A percentile compares a stretch with the other conserved stretches of the same genome.
Evolutionary conservation across 441 rosid species (phyloP).

Genomic region (Pelargonium australe): DNA sequence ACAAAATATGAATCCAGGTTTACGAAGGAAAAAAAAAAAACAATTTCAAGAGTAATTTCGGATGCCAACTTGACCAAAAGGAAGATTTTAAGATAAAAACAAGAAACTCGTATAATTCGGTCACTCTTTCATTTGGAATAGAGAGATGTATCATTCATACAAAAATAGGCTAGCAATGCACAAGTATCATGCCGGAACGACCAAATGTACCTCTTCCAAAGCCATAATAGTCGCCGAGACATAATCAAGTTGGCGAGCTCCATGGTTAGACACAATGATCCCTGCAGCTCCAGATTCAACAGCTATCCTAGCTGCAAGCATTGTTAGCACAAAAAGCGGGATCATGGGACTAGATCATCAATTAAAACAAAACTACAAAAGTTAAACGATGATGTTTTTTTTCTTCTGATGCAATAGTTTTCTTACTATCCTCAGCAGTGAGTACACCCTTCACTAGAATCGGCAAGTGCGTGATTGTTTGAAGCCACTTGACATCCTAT

Average conservation of each 20-base stretch:
- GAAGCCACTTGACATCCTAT: conserved; percentile 62
- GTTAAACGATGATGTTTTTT: not conserved
- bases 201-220: conserved; percentile 65
- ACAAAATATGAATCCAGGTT: too few species aligned
- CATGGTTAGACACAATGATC: conserved; percentile 91
- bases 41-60: too few species aligned
- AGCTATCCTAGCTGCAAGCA: conserved; percentile 62
- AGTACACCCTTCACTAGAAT: conserved; percentile 81
- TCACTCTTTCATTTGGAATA: too few species aligned
- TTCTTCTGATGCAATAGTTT: not conserved
- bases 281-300: conserved; percentile 81
- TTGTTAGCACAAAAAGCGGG: not conserved
- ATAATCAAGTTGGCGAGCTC: conserved; percentile 95
- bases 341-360: not conserved
- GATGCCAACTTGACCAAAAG: too few species aligned
- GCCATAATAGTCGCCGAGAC: conserved; percentile 88
- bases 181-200: too few species aligned
- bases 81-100: too few species aligned
- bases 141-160: too few species aligned
- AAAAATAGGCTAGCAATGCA: too few species aligned
- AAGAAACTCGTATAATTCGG: too few species aligned
- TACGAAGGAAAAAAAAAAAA: too few species aligned
- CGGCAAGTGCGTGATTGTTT: conserved; percentile 52
- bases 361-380: not conserved
- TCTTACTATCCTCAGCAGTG: conserved; percentile 81